Evolutionary conservation across 306 rosid genomes (phyloP).

Genomic region (Cicer bijugum): DNA sequence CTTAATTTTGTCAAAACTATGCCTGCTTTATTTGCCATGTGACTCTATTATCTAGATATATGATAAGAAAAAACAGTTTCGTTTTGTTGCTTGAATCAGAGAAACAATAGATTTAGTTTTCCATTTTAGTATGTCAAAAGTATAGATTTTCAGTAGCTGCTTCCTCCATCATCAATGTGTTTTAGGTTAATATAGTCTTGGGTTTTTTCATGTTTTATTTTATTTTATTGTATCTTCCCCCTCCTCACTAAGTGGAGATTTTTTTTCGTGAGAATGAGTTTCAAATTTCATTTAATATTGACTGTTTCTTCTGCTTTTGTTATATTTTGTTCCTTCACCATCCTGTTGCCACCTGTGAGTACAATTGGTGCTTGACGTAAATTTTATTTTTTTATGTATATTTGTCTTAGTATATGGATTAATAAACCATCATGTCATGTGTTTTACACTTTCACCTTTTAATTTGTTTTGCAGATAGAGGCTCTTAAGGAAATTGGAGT

Average conservation of each 20-base stretch:
- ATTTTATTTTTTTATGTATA: constrained; percentile 19
- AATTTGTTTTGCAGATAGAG: constrained; percentile 70
- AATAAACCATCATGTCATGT: background rate
- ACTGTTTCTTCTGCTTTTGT: background rate
- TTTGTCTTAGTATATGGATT: constrained; percentile 9
- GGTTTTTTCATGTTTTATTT: background rate
- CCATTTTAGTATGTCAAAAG: constrained; percentile 36
- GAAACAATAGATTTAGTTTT: constrained; percentile 6
- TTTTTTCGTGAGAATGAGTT: constrained; percentile 27
- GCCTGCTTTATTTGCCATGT: background rate
- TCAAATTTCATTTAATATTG: constrained; percentile 3
- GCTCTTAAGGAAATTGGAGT: constrained; percentile 97
- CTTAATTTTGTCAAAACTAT: background rate
- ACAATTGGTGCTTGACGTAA: constrained; percentile 3
- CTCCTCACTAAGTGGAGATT: background rate
- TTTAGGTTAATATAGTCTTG: constrained; percentile 31
- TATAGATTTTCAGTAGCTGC: constrained; percentile 1
- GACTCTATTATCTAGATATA: constrained; percentile 16
- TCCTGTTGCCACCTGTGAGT: background rate
- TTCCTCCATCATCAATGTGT: constrained; percentile 4
- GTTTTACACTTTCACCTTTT: constrained; percentile 6
- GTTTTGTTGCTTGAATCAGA: constrained; percentile 17
- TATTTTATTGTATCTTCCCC: constrained; percentile 15
- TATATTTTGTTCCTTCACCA: constrained; percentile 24
- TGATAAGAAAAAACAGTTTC: constrained; percentile 11